A percentile compares a stretch with the other conserved stretches of the same genome.
These are phyloP conservation scores for Bruguiera parviflora DNA, from an alignment of 345 rosid species.

Conservation along the genomic window DNA sequence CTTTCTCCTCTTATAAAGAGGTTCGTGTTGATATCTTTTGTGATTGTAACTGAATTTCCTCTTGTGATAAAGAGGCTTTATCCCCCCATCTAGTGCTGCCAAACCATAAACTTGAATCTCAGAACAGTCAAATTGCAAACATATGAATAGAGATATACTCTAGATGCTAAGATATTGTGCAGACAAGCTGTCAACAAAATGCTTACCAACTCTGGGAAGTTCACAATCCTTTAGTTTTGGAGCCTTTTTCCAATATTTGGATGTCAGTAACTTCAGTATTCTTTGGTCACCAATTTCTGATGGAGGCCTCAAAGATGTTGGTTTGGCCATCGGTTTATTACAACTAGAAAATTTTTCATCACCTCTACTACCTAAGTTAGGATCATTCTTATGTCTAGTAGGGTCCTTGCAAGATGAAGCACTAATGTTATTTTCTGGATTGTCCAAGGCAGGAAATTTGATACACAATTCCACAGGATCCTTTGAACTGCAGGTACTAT, in stretches of 20 bases:
- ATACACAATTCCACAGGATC: slow-evolving; percentile 31
- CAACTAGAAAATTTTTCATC: slow-evolving; percentile 61
- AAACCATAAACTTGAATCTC: slow-evolving; percentile 10
- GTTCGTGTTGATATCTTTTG: slow-evolving; percentile 43
- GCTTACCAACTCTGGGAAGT: slow-evolving; percentile 57
- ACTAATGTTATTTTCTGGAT: slow-evolving; percentile 36
- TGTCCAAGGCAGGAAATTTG: slow-evolving; percentile 33
- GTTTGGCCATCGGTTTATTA: slow-evolving; percentile 43
- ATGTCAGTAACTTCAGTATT: slow-evolving; percentile 56
- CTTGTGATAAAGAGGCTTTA: slow-evolving; percentile 52
- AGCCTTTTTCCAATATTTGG: slow-evolving; percentile 63
- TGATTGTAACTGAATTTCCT: slow-evolving; percentile 47
- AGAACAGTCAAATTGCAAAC: slow-evolving; percentile 5
- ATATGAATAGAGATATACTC: not conserved
- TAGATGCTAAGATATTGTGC: not conserved
- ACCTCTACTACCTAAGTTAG: slow-evolving; percentile 67
- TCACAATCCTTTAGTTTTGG: slow-evolving; percentile 60
- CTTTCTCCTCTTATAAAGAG: slow-evolving; percentile 61
- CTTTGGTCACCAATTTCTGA: slow-evolving; percentile 49
- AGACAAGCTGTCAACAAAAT: slow-evolving; percentile 7
- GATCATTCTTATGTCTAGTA: slow-evolving; percentile 37
- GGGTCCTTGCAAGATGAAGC: slow-evolving; percentile 27
- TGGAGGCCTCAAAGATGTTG: slow-evolving; percentile 56
- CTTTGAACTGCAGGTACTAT: slow-evolving; percentile 31
- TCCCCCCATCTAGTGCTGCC: slow-evolving; percentile 44